These are phyloP conservation scores for Coprinellus micaceus DNA, from an alignment of 768 basidiomycete genomes.

Conservation along the genomic window DNA sequence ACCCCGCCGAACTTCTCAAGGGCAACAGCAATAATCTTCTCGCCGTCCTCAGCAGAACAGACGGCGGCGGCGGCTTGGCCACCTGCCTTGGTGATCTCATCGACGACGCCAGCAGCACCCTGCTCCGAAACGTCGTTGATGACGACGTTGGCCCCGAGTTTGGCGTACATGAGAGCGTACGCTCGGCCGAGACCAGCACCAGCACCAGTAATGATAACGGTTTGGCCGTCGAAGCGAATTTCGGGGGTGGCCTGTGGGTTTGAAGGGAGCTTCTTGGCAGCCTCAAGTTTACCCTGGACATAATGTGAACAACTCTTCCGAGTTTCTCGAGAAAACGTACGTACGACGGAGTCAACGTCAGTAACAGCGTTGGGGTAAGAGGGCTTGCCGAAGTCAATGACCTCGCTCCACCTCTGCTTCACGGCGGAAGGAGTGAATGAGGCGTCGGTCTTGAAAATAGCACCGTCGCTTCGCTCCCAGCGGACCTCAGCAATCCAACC, in stretches of 20 bases:
- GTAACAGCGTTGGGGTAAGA: slow-evolving; percentile 59
- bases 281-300: slow-evolving; percentile 52
- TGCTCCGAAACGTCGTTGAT: slow-evolving; percentile 93
- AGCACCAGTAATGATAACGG: slow-evolving; percentile 91
- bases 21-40: slow-evolving; percentile 82
- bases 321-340: slow-evolving; percentile 1
- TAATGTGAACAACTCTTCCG: neutral
- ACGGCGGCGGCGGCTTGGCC: slow-evolving; percentile 83
- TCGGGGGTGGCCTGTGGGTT: slow-evolving; percentile 68
- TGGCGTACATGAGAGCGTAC: slow-evolving; percentile 89
- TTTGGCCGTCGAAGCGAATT: slow-evolving; percentile 85
- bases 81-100: slow-evolving; percentile 84
- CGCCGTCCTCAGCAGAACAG: slow-evolving; percentile 89
- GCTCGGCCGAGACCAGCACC: slow-evolving; percentile 91
- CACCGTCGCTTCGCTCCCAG: slow-evolving; percentile 88
- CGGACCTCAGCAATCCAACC: slow-evolving; percentile 89
- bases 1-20: slow-evolving; percentile 84
- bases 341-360: slow-evolving; percentile 60
- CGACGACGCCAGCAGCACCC: slow-evolving; percentile 76
- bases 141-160: slow-evolving; percentile 93
- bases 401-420: slow-evolving; percentile 76
- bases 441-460: slow-evolving; percentile 84
- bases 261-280: slow-evolving; percentile 55
- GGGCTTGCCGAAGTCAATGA: slow-evolving; percentile 75
- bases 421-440: slow-evolving; percentile 94